These are phyloP conservation scores for Pilobolus umbonatus DNA, from an alignment of 192 early-diverging fungal genomes.

Conservation along the genomic window DNA sequence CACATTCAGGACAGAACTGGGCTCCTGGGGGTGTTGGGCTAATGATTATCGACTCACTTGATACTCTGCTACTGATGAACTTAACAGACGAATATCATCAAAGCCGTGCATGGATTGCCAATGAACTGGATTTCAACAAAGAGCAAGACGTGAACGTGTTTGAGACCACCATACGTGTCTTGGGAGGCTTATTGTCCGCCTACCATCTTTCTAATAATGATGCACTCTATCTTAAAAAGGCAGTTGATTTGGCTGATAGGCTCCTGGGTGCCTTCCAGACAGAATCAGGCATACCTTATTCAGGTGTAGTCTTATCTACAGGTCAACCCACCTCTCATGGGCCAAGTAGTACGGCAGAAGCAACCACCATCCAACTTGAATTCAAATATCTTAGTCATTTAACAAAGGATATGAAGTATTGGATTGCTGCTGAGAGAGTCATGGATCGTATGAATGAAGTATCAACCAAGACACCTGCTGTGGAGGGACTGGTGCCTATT, in stretches of 20 bases:
- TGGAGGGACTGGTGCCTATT: slow-evolving; percentile 75
- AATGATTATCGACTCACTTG: slow-evolving; percentile 80
- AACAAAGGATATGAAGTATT: slow-evolving; percentile 72
- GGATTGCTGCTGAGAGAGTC: slow-evolving; percentile 64
- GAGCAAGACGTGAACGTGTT: slow-evolving; percentile 70
- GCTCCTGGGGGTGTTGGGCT: slow-evolving; percentile 68
- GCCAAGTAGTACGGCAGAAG: slow-evolving; percentile 66
- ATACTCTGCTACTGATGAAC: slow-evolving; percentile 78
- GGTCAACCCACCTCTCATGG: slow-evolving; percentile 41
- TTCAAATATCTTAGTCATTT: slow-evolving; percentile 77
- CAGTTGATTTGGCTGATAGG: slow-evolving; percentile 70
- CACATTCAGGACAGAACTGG: slow-evolving; percentile 62
- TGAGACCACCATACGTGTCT: slow-evolving; percentile 82
- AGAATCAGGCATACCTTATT: slow-evolving; percentile 60
- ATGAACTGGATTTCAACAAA: slow-evolving; percentile 60
- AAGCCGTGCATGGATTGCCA: slow-evolving; percentile 59
- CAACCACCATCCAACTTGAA: slow-evolving; percentile 81
- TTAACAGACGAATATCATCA: slow-evolving; percentile 68
- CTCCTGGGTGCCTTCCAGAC: slow-evolving; percentile 68
- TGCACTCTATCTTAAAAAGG: slow-evolving; percentile 60
- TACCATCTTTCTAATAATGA: slow-evolving; percentile 73
- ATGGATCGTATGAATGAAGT: slow-evolving; percentile 48
- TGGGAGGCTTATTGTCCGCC: slow-evolving; percentile 80
- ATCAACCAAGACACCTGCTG: slow-evolving; percentile 30
- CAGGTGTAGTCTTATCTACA: slow-evolving; percentile 57